Percentiles rank a stretch among this genome's conserved stretches.
Evolutionary conservation across 257 asterid genomes (phyloP).

Genomic region (Plantago ovata): DNA sequence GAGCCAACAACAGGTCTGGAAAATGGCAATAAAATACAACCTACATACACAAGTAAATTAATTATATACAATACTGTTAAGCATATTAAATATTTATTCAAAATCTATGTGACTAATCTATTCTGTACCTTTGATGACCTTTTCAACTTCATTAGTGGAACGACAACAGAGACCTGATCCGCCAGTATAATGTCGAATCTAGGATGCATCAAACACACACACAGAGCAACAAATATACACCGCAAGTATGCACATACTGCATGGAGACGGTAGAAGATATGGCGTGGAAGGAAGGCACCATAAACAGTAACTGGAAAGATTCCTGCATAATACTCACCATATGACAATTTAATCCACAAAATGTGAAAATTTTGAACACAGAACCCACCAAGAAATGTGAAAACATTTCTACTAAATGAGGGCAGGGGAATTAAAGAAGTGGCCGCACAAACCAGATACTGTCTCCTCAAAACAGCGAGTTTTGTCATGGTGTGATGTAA

Average conservation of each 20-base stretch:
- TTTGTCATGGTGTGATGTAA: conserved; percentile 91
- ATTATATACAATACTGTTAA: conserved; percentile 12
- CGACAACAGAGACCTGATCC: conserved; percentile 83
- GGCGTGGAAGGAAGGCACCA: conserved; percentile 86
- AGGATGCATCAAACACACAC: conserved; percentile 61
- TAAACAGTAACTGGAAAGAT: conserved; percentile 70
- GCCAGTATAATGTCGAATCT: conserved; percentile 68
- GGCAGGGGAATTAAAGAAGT: not conserved
- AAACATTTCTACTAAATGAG: not conserved
- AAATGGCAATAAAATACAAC: conserved; percentile 96
- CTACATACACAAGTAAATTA: conserved; percentile 30
- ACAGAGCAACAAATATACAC: conserved; percentile 81
- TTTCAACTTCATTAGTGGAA: conserved; percentile 76
- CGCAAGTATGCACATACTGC: conserved; percentile 91
- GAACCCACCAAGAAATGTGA: not conserved
- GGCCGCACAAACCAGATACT: conserved; percentile 47
- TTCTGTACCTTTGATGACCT: conserved; percentile 67
- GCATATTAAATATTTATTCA: not conserved
- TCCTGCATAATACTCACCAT: conserved; percentile 38
- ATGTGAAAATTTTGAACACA: conserved; percentile 2
- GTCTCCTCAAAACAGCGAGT: conserved; percentile 93
- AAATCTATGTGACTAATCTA: conserved; percentile 8
- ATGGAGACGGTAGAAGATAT: conserved; percentile 68
- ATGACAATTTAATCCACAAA: conserved; percentile 7
- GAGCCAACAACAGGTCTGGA: conserved; percentile 88